phyloP scores from a whole-genome alignment of 768 basidiomycete species.

The Hortiboletus campestris region DNA sequence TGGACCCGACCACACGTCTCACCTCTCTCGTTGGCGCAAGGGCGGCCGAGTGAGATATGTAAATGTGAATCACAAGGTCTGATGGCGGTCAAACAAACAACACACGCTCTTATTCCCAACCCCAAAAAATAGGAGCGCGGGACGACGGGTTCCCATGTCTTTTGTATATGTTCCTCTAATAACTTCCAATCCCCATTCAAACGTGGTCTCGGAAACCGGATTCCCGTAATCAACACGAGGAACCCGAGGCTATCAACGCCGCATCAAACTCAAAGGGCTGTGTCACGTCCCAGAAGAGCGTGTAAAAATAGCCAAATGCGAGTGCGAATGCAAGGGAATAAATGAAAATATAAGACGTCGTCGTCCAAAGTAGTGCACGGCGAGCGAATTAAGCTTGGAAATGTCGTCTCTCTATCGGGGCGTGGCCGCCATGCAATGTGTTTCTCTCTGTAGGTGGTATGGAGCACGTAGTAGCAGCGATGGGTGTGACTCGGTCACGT shows the following conservation, averaged over 20 bases:
- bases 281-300: neutral
- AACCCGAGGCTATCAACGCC: neutral
- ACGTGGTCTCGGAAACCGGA: neutral
- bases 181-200: conserved; percentile 15
- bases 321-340: conserved; percentile 9
- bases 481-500: neutral
- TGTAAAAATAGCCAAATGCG: conserved; percentile 1
- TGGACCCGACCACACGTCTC: conserved; percentile 3
- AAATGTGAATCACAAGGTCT: neutral
- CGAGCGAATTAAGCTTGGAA: conserved; percentile 1
- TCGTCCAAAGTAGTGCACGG: conserved; percentile 13
- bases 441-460: conserved; percentile 11
- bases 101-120: neutral
- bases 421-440: neutral
- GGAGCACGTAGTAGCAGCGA: neutral
- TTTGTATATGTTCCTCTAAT: neutral
- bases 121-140: neutral
- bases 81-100: neutral
- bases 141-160: neutral
- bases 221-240: neutral
- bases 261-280: conserved; percentile 10
- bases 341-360: conserved; percentile 9
- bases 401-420: conserved; percentile 18
- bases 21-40: conserved; percentile 21
- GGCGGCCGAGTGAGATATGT: neutral